Evolutionary conservation across 495 filamentous ascomycete species (phyloP), one percentile per base, ranked within the genome.

Genomic region (Penicillium paradoxum): DNA sequence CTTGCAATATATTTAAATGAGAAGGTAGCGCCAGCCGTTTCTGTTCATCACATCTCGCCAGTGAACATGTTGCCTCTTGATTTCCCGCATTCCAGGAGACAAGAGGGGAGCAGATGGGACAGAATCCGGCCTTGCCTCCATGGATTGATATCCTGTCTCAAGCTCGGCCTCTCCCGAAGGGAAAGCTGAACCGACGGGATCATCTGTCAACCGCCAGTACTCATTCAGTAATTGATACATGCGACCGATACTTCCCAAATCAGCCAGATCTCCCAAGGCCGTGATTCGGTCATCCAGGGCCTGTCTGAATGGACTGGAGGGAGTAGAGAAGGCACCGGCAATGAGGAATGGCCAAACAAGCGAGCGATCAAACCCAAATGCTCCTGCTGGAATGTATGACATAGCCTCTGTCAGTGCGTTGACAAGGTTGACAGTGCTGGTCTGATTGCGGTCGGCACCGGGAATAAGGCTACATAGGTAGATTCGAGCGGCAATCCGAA

Each of bases 31-130:
- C 91, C 89, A 96, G 59, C 83, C 83, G 71, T 92, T 92, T 67
- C 84, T 84, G 73, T 80, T 80, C 93, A 97, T 97, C 55, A 93
- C 78, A 71, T 97, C 90, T 72, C 93, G 79, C 93, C 93, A 98
- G 79, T 90, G 89, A 63, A 93, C 82, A 76, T 57, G 22, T 36
- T 64, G 79, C 59, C 68, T 74, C 59, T 82, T 68, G 36, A 68
- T 62, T n/a, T 53, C 46, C 17, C 58, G 46, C 53, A 56, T 55
- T 15, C 38, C 36, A 14, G 29, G 42, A 13, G 58, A 33, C 9
- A 1, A 10, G 8, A 33, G 43, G 13, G 25, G 42, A 30, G 6
- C 13, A 11, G 24, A 25, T 4, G n/a, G n/a, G n/a, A n/a, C n/a
- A n/a, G n/a, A n/a, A n/a, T n/a, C n/a, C n/a, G n/a, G n/a, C n/a